Conservation (phyloP, 768 basidiomycete species). For the Mrakia gelida region DNA sequence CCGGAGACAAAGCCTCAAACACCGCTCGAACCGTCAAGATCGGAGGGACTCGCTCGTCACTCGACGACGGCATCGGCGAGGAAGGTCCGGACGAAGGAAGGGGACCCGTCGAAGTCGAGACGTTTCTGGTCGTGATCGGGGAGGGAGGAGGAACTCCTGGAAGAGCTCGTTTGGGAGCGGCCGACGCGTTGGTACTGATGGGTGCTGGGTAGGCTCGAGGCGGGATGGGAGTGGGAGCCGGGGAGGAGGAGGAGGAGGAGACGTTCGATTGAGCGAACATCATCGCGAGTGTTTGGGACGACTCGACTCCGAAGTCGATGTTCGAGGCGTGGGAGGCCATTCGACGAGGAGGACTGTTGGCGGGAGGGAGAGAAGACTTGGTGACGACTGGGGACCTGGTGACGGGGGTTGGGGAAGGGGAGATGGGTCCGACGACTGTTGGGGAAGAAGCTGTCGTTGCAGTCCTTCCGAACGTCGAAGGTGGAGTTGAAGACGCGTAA, state of each 20-base stretch:
- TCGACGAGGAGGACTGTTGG: background rate
- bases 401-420: background rate
- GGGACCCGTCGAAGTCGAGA: background rate
- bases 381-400: too few species aligned
- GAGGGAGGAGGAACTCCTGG: background rate
- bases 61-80: background rate
- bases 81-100: background rate
- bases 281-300: background rate
- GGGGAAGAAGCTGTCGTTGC: background rate
- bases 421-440: background rate
- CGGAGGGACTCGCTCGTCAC: background rate
- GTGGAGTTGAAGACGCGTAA: background rate
- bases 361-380: background rate
- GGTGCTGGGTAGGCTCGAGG: too few species aligned
- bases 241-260: background rate
- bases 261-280: background rate
- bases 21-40: conserved; percentile 11
- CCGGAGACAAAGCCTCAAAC: conserved; percentile 10
- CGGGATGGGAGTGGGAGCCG: background rate
- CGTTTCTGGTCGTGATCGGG: background rate
- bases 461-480: background rate
- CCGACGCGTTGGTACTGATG: background rate
- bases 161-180: background rate
- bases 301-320: background rate
- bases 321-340: background rate